These are phyloP conservation scores for Passiflora organensis DNA, from an alignment of 345 rosid species.

Conservation along the genomic window DNA sequence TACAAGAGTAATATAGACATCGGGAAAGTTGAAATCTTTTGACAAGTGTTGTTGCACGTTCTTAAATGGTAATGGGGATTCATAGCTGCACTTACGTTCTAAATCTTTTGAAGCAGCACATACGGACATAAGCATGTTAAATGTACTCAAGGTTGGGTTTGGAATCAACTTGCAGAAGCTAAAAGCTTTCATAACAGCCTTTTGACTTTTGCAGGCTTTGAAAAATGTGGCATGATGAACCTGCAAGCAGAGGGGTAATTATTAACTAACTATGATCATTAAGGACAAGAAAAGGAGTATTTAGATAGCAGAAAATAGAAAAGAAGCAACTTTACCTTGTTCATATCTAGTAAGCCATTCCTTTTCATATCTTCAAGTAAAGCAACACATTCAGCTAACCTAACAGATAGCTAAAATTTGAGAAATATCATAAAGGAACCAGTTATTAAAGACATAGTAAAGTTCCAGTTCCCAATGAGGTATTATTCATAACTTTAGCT, in stretches of 20 bases:
- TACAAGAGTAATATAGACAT: constrained; percentile 23
- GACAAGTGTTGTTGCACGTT: background rate
- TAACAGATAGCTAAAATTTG: constrained; percentile 16
- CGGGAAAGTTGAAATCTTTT: constrained; percentile 13
- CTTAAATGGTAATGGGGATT: constrained; percentile 1
- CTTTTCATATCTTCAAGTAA: constrained; percentile 76
- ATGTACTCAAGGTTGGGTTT: constrained; percentile 86
- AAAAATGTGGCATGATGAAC: constrained; percentile 83
- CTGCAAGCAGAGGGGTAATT: constrained; percentile 33
- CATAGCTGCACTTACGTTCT: constrained; percentile 45
- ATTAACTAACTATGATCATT: constrained; percentile 1
- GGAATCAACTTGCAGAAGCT: constrained; percentile 72
- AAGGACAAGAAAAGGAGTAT: constrained; percentile 5
- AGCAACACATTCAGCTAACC: constrained; percentile 65
- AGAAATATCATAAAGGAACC: background rate
- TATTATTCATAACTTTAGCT: background rate
- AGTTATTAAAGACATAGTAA: background rate
- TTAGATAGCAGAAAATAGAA: constrained; percentile 9
- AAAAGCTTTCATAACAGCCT: constrained; percentile 77
- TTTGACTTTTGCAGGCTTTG: constrained; percentile 56
- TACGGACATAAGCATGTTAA: constrained; percentile 91
- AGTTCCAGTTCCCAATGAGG: background rate
- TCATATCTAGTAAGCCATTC: constrained; percentile 60
- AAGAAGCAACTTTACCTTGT: constrained; percentile 46
- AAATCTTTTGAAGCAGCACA: constrained; percentile 69